phyloP scores from a whole-genome alignment of 768 basidiomycete genomes.

The Trametes punicea region DNA sequence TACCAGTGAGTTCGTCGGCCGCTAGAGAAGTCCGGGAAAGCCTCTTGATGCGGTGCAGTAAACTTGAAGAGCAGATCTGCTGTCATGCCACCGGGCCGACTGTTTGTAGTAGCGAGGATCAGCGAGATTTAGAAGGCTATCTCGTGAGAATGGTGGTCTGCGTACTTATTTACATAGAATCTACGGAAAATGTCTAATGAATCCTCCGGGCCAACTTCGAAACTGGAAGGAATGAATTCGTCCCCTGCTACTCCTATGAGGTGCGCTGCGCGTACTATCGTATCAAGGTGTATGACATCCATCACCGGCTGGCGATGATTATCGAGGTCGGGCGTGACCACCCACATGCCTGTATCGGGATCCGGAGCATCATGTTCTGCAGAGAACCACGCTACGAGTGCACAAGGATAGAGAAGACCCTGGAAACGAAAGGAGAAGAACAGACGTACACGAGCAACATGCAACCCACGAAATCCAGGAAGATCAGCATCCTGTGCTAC shows the following conservation, averaged over 20 bases:
- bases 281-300: background rate
- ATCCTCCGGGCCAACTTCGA: background rate
- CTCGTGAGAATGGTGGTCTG: constrained; percentile 9
- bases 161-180: constrained; percentile 9
- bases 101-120: no score
- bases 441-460: constrained; percentile 18
- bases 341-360: constrained; percentile 5
- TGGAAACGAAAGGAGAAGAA: constrained; percentile 29
- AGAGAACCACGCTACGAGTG: constrained; percentile 1
- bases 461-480: constrained; percentile 21
- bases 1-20: no score
- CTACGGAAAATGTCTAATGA: background rate
- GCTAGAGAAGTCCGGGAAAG: no score
- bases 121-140: no score
- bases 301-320: background rate
- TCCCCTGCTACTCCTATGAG: background rate
- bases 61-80: no score
- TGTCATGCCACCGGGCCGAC: no score
- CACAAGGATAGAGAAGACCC: background rate
- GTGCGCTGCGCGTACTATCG: background rate
- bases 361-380: background rate
- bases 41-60: no score
- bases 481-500: constrained; percentile 11
- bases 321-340: background rate
- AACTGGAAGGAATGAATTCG: background rate